These are phyloP conservation scores for Tricholoma bakamatsutake DNA, from an alignment of 768 basidiomycete genomes.

Conservation along the genomic window DNA sequence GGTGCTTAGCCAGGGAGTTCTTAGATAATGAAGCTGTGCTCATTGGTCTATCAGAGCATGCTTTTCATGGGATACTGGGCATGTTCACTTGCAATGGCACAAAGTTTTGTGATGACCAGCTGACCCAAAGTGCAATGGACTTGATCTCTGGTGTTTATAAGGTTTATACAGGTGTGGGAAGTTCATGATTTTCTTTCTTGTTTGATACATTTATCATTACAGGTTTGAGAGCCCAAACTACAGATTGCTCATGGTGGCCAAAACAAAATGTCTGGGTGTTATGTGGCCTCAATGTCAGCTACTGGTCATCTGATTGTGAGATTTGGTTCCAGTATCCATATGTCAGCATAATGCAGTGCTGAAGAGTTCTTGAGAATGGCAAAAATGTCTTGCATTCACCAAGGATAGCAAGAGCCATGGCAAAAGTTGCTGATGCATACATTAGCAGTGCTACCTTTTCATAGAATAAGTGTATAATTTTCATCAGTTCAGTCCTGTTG, in stretches of 20 bases:
- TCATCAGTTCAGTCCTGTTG: not conserved
- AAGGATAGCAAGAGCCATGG: not conserved
- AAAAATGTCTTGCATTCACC: not conserved
- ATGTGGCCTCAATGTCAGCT: slow-evolving; percentile 10
- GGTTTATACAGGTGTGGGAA: not conserved
- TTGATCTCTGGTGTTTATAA: slow-evolving; percentile 10
- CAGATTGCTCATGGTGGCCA: slow-evolving; percentile 11
- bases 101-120: not conserved
- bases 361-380: not conserved
- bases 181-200: slow-evolving; percentile 2
- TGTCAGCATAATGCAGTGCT: slow-evolving; percentile 1
- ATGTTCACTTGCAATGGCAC: not conserved
- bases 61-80: not conserved
- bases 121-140: slow-evolving; percentile 8
- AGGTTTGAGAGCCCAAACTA: slow-evolving; percentile 1
- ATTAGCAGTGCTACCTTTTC: not conserved
- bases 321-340: slow-evolving; percentile 15
- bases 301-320: slow-evolving; percentile 17
- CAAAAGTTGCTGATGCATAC: not conserved
- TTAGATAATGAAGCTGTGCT: slow-evolving; percentile 1
- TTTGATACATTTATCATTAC: not conserved
- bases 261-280: slow-evolving; percentile 6
- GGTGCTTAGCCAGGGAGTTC: slow-evolving; percentile 7
- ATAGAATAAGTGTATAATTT: not conserved
- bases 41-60: slow-evolving; percentile 4